Evolutionary conservation across 192 early-diverging fungal genomes (phyloP), one percentile per base, ranked within the genome.

Genomic region (Coemansia sp.): DNA sequence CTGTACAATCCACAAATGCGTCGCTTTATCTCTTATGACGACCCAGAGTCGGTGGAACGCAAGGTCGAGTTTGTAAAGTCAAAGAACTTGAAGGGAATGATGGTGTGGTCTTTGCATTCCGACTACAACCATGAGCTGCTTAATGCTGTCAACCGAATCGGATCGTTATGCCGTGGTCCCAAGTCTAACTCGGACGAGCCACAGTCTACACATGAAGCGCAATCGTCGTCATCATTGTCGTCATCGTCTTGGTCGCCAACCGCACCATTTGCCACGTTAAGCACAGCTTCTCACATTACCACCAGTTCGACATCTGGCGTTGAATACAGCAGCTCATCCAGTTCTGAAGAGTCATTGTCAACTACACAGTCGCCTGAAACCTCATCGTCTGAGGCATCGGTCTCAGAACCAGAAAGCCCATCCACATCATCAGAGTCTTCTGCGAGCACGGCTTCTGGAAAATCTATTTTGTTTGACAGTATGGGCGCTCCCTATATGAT

Each of bases 11-110:
- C 80, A 9, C 59, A 72, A 7, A 78, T 72, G 57, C 83, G 84
- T 35, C 74, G 80, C 6, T 92, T 84, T 51, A 80, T 92, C 35
- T 87, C 88, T 9, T 92, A 91, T 59, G 90, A 92, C 53, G 90
- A 92, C 57, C 72, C 81, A n/a, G 60, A 75, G 30, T 89, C 87
- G 2, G 31, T 91, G 6, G 61, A 65, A 5, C 57, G 70, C 43
- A 92, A 92, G 60, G 81, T 87, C 8, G 72, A 81, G 3, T 75
- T 79, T 65, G 83, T 81, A 15, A 57, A 65, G 14, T 53, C 55
- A 0, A 69, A 78, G 36, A 66, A 59, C 6, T 64, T 92, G 37
- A 80, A 75, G 48, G 88, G 88, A 53, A 77, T 90, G 20, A 85
- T 87, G 84, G 70, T 82, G 10, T 87, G 86, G 84, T 56, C 42